A percentile compares a stretch with the other conserved stretches of the same genome.
Conservation (phyloP, 108 stramenopile species). For the Chaetoceros muelleri region DNA sequence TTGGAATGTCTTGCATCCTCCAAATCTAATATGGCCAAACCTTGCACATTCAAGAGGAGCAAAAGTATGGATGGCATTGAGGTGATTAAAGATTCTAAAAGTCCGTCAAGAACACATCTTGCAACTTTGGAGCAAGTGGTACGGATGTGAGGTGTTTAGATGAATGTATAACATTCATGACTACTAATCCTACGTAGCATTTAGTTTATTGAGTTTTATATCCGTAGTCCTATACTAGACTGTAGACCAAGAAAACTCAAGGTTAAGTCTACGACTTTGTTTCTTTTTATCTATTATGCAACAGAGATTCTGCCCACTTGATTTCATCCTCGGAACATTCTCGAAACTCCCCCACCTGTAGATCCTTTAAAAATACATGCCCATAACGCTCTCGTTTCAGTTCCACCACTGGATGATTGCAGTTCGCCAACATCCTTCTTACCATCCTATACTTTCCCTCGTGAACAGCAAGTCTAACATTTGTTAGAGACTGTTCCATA, state of each 20-base stretch:
- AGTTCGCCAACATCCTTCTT: constrained; percentile 69
- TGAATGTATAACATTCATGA: too few species aligned
- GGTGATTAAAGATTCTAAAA: background rate
- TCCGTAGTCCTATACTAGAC: too few species aligned
- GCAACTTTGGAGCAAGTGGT: background rate
- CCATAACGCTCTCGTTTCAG: constrained; percentile 61
- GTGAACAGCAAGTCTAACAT: constrained; percentile 53
- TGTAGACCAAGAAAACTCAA: too few species aligned
- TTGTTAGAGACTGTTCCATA: constrained; percentile 30
- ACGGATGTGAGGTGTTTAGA: too few species aligned
- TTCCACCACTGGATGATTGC: constrained; percentile 64
- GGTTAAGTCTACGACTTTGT: too few species aligned
- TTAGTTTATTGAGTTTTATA: too few species aligned
- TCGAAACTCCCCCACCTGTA: constrained; percentile 44
- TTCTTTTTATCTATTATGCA: constrained; percentile 12
- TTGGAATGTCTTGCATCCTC: constrained; percentile 4
- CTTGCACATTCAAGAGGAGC: background rate
- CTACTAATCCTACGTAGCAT: too few species aligned
- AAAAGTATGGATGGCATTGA: background rate
- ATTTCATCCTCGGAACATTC: constrained; percentile 41
- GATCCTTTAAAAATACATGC: constrained; percentile 30
- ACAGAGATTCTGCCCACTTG: constrained; percentile 44
- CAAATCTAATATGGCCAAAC: background rate
- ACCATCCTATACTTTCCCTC: constrained; percentile 89
- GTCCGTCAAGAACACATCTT: background rate